Evolutionary conservation across 352 stramenopile species (phyloP), one percentile per base, ranked within the genome.

Genomic region (Blastocystis hominis): DNA sequence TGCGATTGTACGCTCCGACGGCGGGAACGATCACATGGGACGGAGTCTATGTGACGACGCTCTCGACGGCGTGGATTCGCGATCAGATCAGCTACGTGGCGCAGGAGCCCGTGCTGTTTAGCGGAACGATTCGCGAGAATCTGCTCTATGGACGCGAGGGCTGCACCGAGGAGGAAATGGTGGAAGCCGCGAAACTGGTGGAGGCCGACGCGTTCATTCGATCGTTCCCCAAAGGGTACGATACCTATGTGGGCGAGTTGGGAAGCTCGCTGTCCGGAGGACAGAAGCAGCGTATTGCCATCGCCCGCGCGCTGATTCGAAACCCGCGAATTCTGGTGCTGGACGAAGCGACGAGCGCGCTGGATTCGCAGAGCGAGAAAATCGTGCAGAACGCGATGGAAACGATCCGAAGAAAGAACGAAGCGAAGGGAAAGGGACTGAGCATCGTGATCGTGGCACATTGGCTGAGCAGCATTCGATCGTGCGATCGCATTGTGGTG

Each of bases 381-480:
- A 89, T 94, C 13, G 93, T 96, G 3, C 93, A 95, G 66, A 86
- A 90, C 1, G 94, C 93, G 69, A 89, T 95, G 9, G 91, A 94
- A 66, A 88, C 7, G 40, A 89, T 78, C 34, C 75, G 24, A 7
- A 34, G 69, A 89, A 88, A 89, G 70, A 77, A 90, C 89, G 88
- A 44, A n/a, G 2, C 40, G 42, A 5, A 70, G 15, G 62, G 62
- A 70, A 92, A 89, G 0, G 90, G 90, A 15, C 92, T 91, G 40
- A 98, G 94, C 10, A 96, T 93, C n/a, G 91, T 98, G 64, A 94
- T 97, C 64, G 96, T 97, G 84, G 95, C 95, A 0, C 94, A 98
- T 89, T 91, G 95, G 13, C 90, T 98, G 36, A 94, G 92, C 68
- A 98, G 94, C 15, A 93, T 98, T 79, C 93, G 94, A 79, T 92